phyloP scores from a whole-genome alignment of 345 rosid genomes.

The Pseudoturritis turrita region DNA sequence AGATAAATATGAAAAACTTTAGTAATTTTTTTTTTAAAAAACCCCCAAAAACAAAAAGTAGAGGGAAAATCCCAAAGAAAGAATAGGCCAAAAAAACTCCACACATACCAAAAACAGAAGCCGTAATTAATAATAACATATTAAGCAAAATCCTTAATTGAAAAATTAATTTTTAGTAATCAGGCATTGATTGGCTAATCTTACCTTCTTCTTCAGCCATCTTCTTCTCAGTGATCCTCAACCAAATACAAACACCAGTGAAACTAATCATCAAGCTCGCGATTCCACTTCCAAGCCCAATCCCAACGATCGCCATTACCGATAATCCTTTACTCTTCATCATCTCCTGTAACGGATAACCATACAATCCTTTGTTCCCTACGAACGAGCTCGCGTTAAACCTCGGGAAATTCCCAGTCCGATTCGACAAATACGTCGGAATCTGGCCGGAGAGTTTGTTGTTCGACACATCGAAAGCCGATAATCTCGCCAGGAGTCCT shows the following conservation, averaged over 20 bases:
- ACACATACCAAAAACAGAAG: neutral
- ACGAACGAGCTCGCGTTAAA: slow-evolving; percentile 74
- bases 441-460: slow-evolving; percentile 78
- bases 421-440: slow-evolving; percentile 62
- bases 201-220: slow-evolving; percentile 77
- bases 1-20: neutral
- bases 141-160: neutral
- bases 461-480: slow-evolving; percentile 80
- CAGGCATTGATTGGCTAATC: slow-evolving; percentile 79
- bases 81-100: slow-evolving; percentile 1
- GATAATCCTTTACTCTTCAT: slow-evolving; percentile 58
- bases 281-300: slow-evolving; percentile 89
- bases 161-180: slow-evolving; percentile 32
- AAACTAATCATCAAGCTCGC: slow-evolving; percentile 86
- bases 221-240: slow-evolving; percentile 69
- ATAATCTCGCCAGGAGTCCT: slow-evolving; percentile 64
- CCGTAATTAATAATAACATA: neutral
- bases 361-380: slow-evolving; percentile 82
- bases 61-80: neutral
- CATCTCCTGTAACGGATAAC: slow-evolving; percentile 75
- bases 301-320: slow-evolving; percentile 83
- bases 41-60: neutral
- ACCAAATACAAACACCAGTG: slow-evolving; percentile 88
- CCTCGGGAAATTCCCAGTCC: slow-evolving; percentile 63
- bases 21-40: neutral